A percentile compares a stretch with the other conserved stretches of the same genome.
These are phyloP conservation scores for Volvox reticuliferus DNA, from an alignment of 139 green algal species.

Conservation along the genomic window DNA sequence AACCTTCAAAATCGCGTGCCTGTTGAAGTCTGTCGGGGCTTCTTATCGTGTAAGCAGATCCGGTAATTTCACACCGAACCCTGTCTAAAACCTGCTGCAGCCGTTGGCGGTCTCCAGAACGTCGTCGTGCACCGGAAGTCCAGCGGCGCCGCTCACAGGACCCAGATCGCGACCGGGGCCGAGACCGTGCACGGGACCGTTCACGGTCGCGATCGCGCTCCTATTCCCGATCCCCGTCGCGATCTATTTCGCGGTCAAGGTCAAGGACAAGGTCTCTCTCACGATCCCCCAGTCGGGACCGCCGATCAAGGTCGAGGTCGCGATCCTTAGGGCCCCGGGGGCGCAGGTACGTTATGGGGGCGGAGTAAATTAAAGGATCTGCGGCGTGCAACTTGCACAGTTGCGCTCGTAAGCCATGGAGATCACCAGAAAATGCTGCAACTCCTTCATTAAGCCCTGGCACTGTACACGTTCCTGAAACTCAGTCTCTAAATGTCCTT, in stretches of 20 bases:
- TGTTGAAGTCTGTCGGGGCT: too few species aligned
- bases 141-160: background rate
- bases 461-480: too few species aligned
- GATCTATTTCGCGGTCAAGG: background rate
- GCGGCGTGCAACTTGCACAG: background rate
- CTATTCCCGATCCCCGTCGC: background rate
- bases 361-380: background rate
- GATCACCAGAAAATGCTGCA: too few species aligned
- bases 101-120: conserved; percentile 35
- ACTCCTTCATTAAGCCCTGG: too few species aligned
- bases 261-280: background rate
- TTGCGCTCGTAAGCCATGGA: too few species aligned
- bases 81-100: background rate
- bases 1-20: too few species aligned
- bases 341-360: background rate
- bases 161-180: conserved; percentile 1
- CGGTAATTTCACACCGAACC: too few species aligned
- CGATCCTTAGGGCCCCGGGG: background rate
- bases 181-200: background rate
- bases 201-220: background rate
- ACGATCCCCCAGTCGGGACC: background rate
- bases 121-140: background rate
- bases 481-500: too few species aligned
- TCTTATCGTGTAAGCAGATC: too few species aligned
- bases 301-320: conserved; percentile 8